Percentiles rank a stretch among this genome's conserved stretches.
Conservation (phyloP, 352 stramenopile species). For the Globisporangium okanoganense region DNA sequence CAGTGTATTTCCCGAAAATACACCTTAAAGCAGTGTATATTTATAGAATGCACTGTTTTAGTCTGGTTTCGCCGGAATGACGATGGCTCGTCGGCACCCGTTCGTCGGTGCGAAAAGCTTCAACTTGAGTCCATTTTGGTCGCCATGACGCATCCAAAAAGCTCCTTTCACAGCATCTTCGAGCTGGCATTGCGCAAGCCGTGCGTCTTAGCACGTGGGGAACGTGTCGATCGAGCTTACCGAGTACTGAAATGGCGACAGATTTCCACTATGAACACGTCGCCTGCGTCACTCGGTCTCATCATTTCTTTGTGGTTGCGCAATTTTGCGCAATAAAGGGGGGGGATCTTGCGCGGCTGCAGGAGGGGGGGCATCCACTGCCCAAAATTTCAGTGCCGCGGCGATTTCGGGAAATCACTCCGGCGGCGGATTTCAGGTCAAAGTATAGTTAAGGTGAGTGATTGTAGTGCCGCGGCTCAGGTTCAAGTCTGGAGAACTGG, state of each 20-base stretch:
- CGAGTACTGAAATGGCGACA: neutral
- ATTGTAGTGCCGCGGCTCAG: too few species aligned
- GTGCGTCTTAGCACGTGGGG: neutral
- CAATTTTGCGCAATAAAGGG: conserved; percentile 6
- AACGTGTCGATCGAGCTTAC: neutral
- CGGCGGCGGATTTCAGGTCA: too few species aligned
- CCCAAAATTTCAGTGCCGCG: too few species aligned
- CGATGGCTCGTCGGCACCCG: conserved; percentile 2
- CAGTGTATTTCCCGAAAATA: too few species aligned
- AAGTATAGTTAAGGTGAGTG: too few species aligned
- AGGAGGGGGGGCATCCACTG: too few species aligned
- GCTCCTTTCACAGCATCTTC: neutral
- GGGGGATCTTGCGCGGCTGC: conserved; percentile 9
- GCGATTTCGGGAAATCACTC: too few species aligned
- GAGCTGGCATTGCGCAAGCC: neutral
- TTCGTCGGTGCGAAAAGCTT: neutral
- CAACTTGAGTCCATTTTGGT: neutral
- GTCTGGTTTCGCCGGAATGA: neutral
- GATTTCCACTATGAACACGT: too few species aligned
- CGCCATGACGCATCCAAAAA: neutral
- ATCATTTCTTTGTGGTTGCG: neutral
- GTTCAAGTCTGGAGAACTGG: too few species aligned
- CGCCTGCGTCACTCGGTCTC: neutral
- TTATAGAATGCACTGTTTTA: neutral
- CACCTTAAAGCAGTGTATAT: too few species aligned